Base-by-base conservation (phyloP, 2,329 filamentous ascomycete genomes). In the Dactylellina haptotyla region DNA sequence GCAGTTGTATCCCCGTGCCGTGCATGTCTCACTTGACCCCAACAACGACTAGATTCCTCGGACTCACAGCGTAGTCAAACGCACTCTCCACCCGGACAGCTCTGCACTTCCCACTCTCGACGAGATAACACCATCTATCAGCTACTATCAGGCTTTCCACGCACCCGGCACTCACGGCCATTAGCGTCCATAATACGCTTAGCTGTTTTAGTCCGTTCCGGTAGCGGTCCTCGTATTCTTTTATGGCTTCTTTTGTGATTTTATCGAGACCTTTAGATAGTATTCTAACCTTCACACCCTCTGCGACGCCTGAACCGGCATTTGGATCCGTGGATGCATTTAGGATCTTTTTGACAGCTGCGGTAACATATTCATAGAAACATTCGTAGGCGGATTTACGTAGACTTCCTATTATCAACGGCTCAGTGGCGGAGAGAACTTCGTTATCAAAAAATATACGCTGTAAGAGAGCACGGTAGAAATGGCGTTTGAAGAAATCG, bases 91-190 rank as follows among this genome's bases (percentile, higher is more conserved):
- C 70, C 26, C 53, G 64, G 5, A 66, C 75, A 41, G 54, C 18
- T 30, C 51, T 63, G 28, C 89, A 82, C 43, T 89, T 86, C 54
- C 82, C 78, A 77, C 96, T 91, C 82, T 99, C 94, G 67, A 84
- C 86, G 76, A 99, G 83, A 82, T 89, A 99, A 75, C 91, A 83
- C 91, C 92, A 99, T 48, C 95, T 86, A 83, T 99, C 95, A 48
- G 90, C 87, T 57, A 96, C 92, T 78, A 99, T 94, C 70, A 96
- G 83, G 30, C 92, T 92, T 83, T 99, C 95, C 1, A 96, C 89
- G 2, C 97, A 90, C 18, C 88, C 88, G 1, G 94, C 93, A 80
- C 92, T 96, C 78, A 97, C 97, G 0, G 95, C 93, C 94, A 99
- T 99, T 78, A 99, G 81, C 77, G 88, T 92, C 95, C 95, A 99